Base-by-base conservation (phyloP, 169 alveolate genomes). In the Plasmodium coatneyi region DNA sequence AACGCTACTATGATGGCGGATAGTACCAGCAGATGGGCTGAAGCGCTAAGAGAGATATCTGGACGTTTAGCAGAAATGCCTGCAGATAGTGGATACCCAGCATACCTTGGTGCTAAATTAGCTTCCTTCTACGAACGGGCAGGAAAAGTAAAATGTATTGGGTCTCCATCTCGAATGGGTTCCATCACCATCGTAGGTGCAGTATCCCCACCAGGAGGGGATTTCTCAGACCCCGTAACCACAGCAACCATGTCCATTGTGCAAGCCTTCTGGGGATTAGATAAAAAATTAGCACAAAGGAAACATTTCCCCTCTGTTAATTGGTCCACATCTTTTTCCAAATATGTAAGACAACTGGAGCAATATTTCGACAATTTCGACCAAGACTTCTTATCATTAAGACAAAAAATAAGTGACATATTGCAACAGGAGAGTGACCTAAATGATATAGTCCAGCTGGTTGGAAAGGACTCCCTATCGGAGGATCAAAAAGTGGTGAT, bases 31-130 rank as follows among this genome's bases (percentile, higher is more conserved):
- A 98, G 99, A 92, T 99, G 99, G 99, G 99, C 99, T 41, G 99
- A 99, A 96, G 99, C 99, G 34, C 97, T 99, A 82, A 98, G 99
- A 94, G 99, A 99, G 96, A 99, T 99, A 82, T 99, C 99, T 16
- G 99, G 99, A 1, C 97, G 99, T 52, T 97, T 99, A 78, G 99
- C 99, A 5, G 99, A 99, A 97, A 99, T 99, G 99, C 99, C 99
- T 12, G 99, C 99, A 36, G 99, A 99, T 96, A 97, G 99, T 28
- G 99, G 99, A 56, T 99, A 98, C 97, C 99, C 99, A 12, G 99
- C 99, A 25, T 99, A 99, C 97, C 97, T 99, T 41, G 99, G 99
- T 56, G 98, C 99, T 1, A 97, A 99, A 86, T 94, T 99, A 83
- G 99, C 99, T 6, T 98, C 99, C 84, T 99, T 99, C 98, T 99